These are phyloP conservation scores for Epichloe aotearoae DNA, from an alignment of 2,329 filamentous ascomycete species.

Conservation along the genomic window DNA sequence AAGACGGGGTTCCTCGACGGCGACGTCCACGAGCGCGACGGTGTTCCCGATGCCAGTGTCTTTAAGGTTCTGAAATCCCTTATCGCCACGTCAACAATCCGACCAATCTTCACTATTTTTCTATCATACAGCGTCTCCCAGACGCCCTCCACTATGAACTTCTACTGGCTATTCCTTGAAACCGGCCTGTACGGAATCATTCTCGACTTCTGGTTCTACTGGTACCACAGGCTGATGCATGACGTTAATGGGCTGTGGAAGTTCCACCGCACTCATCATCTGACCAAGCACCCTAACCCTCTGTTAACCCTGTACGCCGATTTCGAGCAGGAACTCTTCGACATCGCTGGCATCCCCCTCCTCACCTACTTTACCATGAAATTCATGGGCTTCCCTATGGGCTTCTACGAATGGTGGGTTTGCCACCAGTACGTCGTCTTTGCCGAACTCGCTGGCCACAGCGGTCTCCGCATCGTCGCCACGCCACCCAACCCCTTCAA, in stretches of 20 bases:
- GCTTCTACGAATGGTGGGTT: conserved; percentile 6
- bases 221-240: conserved; percentile 7
- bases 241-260: conserved; percentile 4
- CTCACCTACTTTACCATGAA: conserved; percentile 6
- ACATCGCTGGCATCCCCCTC: conserved; percentile 4
- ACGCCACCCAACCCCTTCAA: conserved; percentile 5
- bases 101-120: conserved; percentile 4
- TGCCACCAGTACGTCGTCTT: conserved; percentile 6
- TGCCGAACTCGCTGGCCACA: conserved; percentile 5
- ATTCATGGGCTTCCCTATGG: conserved; percentile 4
- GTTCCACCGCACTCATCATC: conserved; percentile 6
- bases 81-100: conserved; percentile 1
- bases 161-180: not conserved
- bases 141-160: conserved; percentile 2
- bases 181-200: conserved; percentile 1
- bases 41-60: conserved; percentile 4
- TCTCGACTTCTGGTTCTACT: conserved; percentile 7
- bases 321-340: conserved; percentile 4
- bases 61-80: conserved; percentile 2
- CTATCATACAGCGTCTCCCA: not conserved
- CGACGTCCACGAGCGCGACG: conserved; percentile 6
- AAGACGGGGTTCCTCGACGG: conserved; percentile 4
- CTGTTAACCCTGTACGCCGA: conserved; percentile 4
- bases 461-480: conserved; percentile 1
- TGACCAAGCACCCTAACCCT: conserved; percentile 6